Percentiles rank a stretch among this genome's conserved stretches.
phyloP scores from a whole-genome alignment of 257 asterid genomes.

The Sherardia arvensis region DNA sequence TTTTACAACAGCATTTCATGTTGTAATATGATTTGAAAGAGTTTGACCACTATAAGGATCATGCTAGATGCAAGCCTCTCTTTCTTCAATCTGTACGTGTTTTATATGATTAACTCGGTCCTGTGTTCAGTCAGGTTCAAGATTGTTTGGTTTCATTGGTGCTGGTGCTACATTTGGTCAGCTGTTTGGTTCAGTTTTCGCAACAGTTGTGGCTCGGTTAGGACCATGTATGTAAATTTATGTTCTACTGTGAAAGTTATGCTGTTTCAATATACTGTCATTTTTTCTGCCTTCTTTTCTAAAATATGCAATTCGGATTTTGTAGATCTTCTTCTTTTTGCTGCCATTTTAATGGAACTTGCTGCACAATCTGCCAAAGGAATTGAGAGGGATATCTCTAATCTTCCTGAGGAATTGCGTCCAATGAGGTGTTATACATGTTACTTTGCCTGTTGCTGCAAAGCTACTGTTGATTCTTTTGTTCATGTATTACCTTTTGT shows the following conservation, averaged over 20 bases:
- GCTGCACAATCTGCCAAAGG: slow-evolving; percentile 86
- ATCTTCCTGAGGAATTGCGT: slow-evolving; percentile 51
- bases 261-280: not conserved
- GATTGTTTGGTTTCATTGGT: slow-evolving; percentile 98
- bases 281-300: not conserved
- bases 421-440: slow-evolving; percentile 53
- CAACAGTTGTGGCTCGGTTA: slow-evolving; percentile 91
- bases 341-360: slow-evolving; percentile 89
- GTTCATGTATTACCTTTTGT: not conserved
- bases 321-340: slow-evolving; percentile 85
- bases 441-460: not conserved
- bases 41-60: not conserved
- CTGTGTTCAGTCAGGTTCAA: slow-evolving; percentile 94
- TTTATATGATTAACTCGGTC: slow-evolving; percentile 18
- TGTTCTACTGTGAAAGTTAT: not conserved
- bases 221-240: slow-evolving; percentile 74
- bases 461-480: not conserved
- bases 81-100: not conserved
- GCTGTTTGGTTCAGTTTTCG: slow-evolving; percentile 93
- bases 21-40: not conserved
- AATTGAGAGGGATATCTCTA: slow-evolving; percentile 49
- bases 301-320: slow-evolving; percentile 17
- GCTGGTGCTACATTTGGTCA: slow-evolving; percentile 99
- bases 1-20: not conserved
- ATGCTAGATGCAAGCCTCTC: not conserved